Conservation (phyloP, 2,329 filamentous ascomycete genomes). For the Phaeomoniella chlamydospora region DNA sequence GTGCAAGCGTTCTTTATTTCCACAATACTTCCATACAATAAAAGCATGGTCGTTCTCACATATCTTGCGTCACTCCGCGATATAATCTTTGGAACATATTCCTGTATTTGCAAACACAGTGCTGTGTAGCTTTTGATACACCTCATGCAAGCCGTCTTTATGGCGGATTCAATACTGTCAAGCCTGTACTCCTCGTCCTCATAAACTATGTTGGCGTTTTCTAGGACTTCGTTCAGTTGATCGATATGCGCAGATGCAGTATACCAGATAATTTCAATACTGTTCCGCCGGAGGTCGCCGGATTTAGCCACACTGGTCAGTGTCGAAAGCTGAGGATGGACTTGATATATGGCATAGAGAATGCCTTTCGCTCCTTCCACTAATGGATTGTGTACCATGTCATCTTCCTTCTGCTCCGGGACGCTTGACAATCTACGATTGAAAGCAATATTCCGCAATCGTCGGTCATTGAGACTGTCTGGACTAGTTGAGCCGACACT, state of each 20-base stretch:
- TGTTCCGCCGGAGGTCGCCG: conserved; percentile 30
- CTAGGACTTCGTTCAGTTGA: conserved; percentile 39
- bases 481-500: conserved; percentile 26
- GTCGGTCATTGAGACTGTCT: conserved; percentile 26
- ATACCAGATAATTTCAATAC: conserved; percentile 40
- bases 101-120: conserved; percentile 32
- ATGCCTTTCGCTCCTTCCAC: conserved; percentile 42
- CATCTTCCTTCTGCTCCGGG: conserved; percentile 38
- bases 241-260: conserved; percentile 41
- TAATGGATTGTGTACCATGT: conserved; percentile 30
- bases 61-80: conserved; percentile 40
- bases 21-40: conserved; percentile 42
- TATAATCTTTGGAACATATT: conserved; percentile 35
- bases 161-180: conserved; percentile 21
- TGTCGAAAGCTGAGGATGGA: conserved; percentile 30
- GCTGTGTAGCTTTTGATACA: conserved; percentile 35
- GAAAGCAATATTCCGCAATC: conserved; percentile 25
- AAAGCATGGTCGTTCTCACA: conserved; percentile 42
- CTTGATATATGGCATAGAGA: conserved; percentile 38
- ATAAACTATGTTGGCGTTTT: conserved; percentile 31
- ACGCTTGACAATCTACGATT: conserved; percentile 41
- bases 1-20: conserved; percentile 46
- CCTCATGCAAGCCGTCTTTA: conserved; percentile 31
- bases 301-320: conserved; percentile 30
- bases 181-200: conserved; percentile 35